Evolutionary conservation across 2,329 filamentous ascomycete genomes (phyloP).

Genomic region (Teratosphaeria viscida): DNA sequence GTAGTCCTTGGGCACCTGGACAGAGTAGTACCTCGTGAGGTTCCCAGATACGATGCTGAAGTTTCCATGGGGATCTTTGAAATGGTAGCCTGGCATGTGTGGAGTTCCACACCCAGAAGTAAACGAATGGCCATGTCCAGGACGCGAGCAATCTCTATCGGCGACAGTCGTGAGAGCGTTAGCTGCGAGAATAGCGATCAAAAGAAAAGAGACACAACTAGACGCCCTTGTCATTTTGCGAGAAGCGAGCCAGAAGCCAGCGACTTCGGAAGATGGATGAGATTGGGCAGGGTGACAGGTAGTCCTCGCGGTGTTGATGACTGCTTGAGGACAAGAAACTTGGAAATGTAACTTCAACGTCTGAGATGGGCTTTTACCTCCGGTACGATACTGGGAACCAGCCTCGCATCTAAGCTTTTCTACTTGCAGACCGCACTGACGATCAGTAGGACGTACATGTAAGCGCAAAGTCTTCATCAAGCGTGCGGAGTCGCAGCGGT

Average conservation of each 20-base stretch:
- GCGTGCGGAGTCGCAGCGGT: too few species aligned
- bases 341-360: too few species aligned
- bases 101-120: slow-evolving; percentile 1
- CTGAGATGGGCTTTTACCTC: too few species aligned
- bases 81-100: slow-evolving; percentile 2
- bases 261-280: neutral
- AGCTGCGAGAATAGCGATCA: neutral
- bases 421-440: too few species aligned
- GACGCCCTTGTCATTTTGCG: neutral
- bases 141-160: neutral
- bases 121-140: neutral
- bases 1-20: slow-evolving; percentile 17
- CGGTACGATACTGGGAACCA: too few species aligned
- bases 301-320: neutral
- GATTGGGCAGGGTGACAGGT: neutral
- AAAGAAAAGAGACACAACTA: neutral
- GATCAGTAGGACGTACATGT: too few species aligned
- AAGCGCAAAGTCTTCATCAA: too few species aligned
- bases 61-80: neutral
- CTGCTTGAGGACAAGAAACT: too few species aligned
- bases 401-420: too few species aligned
- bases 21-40: slow-evolving; percentile 13
- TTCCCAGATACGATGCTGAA: slow-evolving; percentile 11
- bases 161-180: neutral
- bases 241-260: neutral